Evolutionary conservation across 202 grass and related monocot species (phyloP).

Genomic region (Brachypodium distachyon): DNA sequence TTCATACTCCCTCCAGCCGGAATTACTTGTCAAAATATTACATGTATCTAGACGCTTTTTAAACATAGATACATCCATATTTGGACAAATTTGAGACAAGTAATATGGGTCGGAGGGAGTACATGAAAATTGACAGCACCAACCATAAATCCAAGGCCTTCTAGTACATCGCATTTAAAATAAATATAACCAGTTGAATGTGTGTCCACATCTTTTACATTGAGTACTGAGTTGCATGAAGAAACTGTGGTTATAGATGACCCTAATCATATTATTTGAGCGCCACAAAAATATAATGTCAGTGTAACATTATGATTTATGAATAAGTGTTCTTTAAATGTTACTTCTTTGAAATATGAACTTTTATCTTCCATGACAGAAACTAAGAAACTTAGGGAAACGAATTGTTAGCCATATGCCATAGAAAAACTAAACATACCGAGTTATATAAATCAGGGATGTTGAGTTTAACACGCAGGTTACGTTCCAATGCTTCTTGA

Average conservation of each 20-base stretch:
- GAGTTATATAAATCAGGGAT: slow-evolving; percentile 55
- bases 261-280: neutral
- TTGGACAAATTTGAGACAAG: too few species aligned
- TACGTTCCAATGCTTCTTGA: slow-evolving; percentile 50
- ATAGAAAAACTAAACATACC: slow-evolving; percentile 31
- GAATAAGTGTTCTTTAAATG: neutral
- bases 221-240: neutral
- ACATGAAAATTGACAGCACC: neutral
- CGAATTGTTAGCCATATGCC: neutral
- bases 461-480: slow-evolving; percentile 58
- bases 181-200: neutral
- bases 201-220: neutral
- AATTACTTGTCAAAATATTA: too few species aligned
- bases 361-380: neutral
- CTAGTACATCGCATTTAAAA: neutral
- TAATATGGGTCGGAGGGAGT: too few species aligned
- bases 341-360: neutral
- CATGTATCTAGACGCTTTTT: too few species aligned
- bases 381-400: neutral
- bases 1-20: too few species aligned
- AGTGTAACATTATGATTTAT: slow-evolving; percentile 2
- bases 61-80: too few species aligned
- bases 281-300: neutral
- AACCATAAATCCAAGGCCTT: neutral
- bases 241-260: neutral